phyloP scores from a whole-genome alignment of 495 filamentous ascomycete species.

The Penicillium angulare region DNA sequence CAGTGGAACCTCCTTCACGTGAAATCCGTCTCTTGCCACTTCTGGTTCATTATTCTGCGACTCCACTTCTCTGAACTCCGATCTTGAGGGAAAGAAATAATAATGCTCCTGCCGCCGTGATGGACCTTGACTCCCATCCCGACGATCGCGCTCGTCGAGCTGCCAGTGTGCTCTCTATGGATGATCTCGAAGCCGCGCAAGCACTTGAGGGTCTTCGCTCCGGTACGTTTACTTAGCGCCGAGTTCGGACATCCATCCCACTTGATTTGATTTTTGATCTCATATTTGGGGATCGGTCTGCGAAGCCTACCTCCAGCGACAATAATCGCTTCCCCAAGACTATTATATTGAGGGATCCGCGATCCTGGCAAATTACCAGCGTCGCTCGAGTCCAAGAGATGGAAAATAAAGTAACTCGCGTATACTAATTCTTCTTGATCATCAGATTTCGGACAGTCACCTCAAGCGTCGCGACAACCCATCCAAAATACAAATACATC shows the following conservation, averaged over 20 bases:
- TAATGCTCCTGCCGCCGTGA: slow-evolving; percentile 17
- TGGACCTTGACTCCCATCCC: slow-evolving; percentile 38
- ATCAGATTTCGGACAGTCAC: slow-evolving; percentile 38
- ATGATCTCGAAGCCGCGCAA: slow-evolving; percentile 88
- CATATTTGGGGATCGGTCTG: no score
- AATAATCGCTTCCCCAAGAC: no score
- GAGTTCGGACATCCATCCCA: no score
- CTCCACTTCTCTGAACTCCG: background rate
- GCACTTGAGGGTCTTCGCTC: slow-evolving; percentile 80
- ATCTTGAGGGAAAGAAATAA: no score
- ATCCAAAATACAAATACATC: slow-evolving; percentile 9
- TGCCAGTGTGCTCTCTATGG: slow-evolving; percentile 61
- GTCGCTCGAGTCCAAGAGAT: no score
- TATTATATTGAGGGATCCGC: no score
- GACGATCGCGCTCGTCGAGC: slow-evolving; percentile 46
- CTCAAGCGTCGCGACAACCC: slow-evolving; percentile 28
- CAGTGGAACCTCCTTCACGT: no score
- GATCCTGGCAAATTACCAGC: no score
- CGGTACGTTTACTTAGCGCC: no score
- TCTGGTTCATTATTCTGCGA: background rate
- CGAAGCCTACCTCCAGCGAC: no score
- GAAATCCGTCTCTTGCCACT: slow-evolving; percentile 2
- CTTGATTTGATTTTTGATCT: no score
- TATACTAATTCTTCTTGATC: slow-evolving; percentile 13
- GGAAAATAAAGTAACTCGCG: background rate